Percentiles rank a stretch among this genome's conserved stretches.
Conservation (phyloP, 148 eudicot species). For the Dianthus caryophyllus region DNA sequence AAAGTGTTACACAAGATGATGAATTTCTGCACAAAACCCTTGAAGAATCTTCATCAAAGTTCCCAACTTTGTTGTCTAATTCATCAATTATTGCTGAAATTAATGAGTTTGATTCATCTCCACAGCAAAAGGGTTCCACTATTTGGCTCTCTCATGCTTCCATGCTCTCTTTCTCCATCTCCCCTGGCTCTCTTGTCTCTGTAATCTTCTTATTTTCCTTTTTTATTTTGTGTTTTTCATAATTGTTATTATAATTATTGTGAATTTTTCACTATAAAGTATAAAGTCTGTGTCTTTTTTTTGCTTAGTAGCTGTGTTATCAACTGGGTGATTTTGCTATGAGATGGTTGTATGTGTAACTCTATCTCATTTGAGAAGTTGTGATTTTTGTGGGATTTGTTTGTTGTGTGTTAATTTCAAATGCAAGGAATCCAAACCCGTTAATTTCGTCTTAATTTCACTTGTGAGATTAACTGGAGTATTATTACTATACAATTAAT, state of each 20-base stretch:
- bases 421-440: no score
- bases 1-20: constrained; percentile 27
- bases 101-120: constrained; percentile 26
- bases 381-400: neutral
- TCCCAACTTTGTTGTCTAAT: constrained; percentile 56
- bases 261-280: neutral
- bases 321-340: no score
- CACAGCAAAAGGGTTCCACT: constrained; percentile 44
- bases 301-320: neutral
- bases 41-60: constrained; percentile 49
- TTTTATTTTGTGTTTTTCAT: neutral
- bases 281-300: neutral
- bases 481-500: no score
- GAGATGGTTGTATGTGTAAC: no score
- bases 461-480: no score
- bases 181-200: constrained; percentile 67
- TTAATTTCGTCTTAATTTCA: no score
- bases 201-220: constrained; percentile 22
- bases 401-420: no score
- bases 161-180: constrained; percentile 51
- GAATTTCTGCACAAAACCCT: constrained; percentile 21
- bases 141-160: constrained; percentile 85
- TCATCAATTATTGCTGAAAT: constrained; percentile 46
- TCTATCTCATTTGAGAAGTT: no score
- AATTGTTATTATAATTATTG: no score